A percentile compares a stretch with the other conserved stretches of the same genome.
phyloP scores from a whole-genome alignment of 768 basidiomycete species.

The Obba rivulosa region DNA sequence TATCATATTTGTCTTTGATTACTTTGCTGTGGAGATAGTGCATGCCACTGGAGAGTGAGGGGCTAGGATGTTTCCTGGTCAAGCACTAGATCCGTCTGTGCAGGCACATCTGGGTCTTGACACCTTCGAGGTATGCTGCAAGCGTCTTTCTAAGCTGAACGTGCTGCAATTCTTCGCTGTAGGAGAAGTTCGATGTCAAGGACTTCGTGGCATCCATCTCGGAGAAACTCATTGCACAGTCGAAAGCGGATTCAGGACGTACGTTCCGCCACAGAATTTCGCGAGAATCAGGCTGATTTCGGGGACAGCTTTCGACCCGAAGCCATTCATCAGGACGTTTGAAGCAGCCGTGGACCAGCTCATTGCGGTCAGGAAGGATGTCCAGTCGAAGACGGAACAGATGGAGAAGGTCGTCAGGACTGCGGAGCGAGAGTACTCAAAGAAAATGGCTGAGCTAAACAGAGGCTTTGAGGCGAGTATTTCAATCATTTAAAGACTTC shows the following conservation, averaged over 20 bases:
- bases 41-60: no score
- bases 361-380: constrained; percentile 82
- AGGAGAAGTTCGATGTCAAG: constrained; percentile 91
- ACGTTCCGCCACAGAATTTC: constrained; percentile 29
- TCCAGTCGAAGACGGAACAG: constrained; percentile 84
- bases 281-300: constrained; percentile 2
- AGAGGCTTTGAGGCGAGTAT: constrained; percentile 83
- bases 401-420: constrained; percentile 88
- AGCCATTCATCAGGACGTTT: constrained; percentile 88
- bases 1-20: no score
- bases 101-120: constrained; percentile 34
- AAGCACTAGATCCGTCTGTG: constrained; percentile 42
- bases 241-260: constrained; percentile 81
- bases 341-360: constrained; percentile 88
- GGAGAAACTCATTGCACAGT: constrained; percentile 83
- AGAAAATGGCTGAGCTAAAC: constrained; percentile 89
- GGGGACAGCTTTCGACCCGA: constrained; percentile 80
- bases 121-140: constrained; percentile 32
- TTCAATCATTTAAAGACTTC: neutral
- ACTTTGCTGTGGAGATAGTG: no score
- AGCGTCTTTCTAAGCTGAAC: neutral
- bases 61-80: neutral
- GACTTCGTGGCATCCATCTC: constrained; percentile 84
- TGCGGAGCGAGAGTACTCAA: constrained; percentile 90
- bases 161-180: neutral